Evolutionary conservation across 306 rosid species (phyloP).

Genomic region (Glycine soja): DNA sequence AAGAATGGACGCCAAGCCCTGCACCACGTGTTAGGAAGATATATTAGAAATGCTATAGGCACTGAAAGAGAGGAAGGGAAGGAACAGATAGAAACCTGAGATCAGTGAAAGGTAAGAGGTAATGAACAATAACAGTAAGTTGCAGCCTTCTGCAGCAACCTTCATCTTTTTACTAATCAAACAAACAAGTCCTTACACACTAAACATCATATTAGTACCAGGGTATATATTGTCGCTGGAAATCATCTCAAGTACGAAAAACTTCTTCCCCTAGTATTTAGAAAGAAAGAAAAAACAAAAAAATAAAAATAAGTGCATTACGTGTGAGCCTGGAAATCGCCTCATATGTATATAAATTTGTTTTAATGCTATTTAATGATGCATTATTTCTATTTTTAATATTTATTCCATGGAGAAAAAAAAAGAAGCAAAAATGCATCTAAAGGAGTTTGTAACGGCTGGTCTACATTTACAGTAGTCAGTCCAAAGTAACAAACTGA

Average conservation of each 20-base stretch:
- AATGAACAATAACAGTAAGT: slow-evolving; percentile 47
- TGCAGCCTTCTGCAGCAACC: slow-evolving; percentile 37
- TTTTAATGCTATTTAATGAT: not conserved
- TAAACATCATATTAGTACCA: not conserved
- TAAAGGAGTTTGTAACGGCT: not conserved
- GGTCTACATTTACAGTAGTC: not conserved
- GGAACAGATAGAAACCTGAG: slow-evolving; percentile 58
- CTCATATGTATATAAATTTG: not conserved
- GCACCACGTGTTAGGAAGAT: slow-evolving; percentile 48
- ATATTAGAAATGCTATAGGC: not conserved
- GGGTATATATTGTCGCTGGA: not conserved
- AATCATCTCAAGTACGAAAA: not conserved
- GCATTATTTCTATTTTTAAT: too few relatives aligned
- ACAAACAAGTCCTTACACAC: not conserved
- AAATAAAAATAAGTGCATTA: not conserved
- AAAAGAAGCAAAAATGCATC: not conserved
- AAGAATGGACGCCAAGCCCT: slow-evolving; percentile 59
- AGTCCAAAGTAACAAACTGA: not conserved
- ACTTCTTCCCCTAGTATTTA: not conserved
- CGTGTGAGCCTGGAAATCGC: slow-evolving; percentile 5
- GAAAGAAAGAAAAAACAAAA: not conserved
- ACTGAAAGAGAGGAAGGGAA: slow-evolving; percentile 39
- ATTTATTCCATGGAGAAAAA: too few relatives aligned
- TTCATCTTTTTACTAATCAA: slow-evolving; percentile 55
- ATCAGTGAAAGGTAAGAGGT: slow-evolving; percentile 47